Evolutionary conservation across 1,284 basidiomycete species (phyloP).

Genomic region (Coriolopsis trogii): DNA sequence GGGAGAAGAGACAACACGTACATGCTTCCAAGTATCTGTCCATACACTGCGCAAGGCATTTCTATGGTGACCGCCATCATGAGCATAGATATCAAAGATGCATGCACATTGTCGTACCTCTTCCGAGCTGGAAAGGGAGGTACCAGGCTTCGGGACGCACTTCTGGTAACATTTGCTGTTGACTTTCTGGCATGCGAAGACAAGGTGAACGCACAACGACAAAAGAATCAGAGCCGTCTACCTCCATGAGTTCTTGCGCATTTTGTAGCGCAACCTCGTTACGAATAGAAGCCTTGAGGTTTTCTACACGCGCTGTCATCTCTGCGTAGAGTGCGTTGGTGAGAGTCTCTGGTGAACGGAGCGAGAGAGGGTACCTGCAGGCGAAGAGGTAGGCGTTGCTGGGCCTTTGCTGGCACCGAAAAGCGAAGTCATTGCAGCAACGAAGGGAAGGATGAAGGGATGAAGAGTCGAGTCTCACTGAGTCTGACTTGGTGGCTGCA

Average conservation of each 20-base stretch:
- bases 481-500: too few relatives aligned
- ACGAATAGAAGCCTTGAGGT: constrained; percentile 69
- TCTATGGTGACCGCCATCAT: constrained; percentile 42
- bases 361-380: constrained; percentile 35
- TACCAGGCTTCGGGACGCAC: constrained; percentile 78
- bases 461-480: too few relatives aligned
- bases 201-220: constrained; percentile 46
- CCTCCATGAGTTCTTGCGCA: constrained; percentile 83
- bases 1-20: constrained; percentile 45
- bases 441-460: neutral
- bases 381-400: constrained; percentile 28
- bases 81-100: neutral
- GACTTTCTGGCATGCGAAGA: constrained; percentile 55
- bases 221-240: too few relatives aligned
- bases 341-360: too few relatives aligned
- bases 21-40: constrained; percentile 86
- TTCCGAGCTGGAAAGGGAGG: constrained; percentile 70
- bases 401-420: constrained; percentile 19
- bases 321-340: constrained; percentile 39
- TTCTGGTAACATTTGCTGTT: constrained; percentile 79
- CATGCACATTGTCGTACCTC: constrained; percentile 50
- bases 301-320: constrained; percentile 63
- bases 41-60: constrained; percentile 74
- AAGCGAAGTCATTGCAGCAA: constrained; percentile 17
- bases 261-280: constrained; percentile 75